Conservation (phyloP, 1,284 basidiomycete genomes). For the Microbotryum violaceum region DNA sequence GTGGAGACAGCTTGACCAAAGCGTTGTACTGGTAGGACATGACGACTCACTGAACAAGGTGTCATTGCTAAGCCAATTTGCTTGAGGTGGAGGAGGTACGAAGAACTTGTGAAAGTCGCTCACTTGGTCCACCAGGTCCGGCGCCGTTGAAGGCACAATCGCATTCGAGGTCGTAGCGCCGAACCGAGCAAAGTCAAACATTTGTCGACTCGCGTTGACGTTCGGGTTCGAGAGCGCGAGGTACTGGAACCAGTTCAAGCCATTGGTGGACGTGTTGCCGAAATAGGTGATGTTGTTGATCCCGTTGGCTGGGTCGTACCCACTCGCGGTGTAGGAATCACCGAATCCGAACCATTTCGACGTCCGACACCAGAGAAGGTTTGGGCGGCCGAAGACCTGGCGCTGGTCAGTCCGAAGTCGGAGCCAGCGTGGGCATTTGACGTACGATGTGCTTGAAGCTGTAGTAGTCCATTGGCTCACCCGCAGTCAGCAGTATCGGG, state of each 20-base stretch:
- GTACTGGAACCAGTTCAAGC: constrained; percentile 11
- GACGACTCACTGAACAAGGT: constrained; percentile 13
- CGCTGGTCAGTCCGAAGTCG: no score
- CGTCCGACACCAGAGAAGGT: no score
- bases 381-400: no score
- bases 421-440: no score
- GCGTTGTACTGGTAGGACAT: no score
- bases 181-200: constrained; percentile 13
- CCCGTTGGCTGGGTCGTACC: constrained; percentile 4
- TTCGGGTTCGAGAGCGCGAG: constrained; percentile 4
- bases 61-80: not conserved
- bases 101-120: constrained; percentile 6
- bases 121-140: constrained; percentile 11
- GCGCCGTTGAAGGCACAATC: not conserved
- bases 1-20: not conserved
- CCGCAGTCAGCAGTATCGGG: no score
- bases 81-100: not conserved
- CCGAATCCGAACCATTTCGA: no score
- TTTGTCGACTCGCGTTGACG: not conserved
- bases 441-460: no score
- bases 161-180: constrained; percentile 12
- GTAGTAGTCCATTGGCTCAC: no score
- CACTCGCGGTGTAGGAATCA: constrained; percentile 13
- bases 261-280: not conserved
- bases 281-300: constrained; percentile 1